Evolutionary conservation across 495 filamentous ascomycete species (phyloP).

Genomic region (Clavariopsis aquatica): DNA sequence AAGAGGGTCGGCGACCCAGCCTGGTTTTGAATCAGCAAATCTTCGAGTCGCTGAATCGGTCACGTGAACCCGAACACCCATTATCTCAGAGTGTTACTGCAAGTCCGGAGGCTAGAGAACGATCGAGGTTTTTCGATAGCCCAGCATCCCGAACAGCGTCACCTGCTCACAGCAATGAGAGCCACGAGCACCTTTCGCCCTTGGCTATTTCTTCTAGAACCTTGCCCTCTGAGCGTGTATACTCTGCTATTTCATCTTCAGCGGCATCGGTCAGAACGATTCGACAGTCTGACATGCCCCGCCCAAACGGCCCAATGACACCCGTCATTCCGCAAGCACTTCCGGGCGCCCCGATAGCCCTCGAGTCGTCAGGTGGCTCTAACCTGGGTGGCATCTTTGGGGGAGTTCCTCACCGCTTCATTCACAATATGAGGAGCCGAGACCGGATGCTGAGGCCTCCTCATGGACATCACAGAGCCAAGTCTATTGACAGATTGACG

Average conservation of each 20-base stretch:
- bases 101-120: constrained; percentile 62
- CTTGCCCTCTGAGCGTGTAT: constrained; percentile 52
- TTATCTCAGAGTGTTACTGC: constrained; percentile 79
- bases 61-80: constrained; percentile 67
- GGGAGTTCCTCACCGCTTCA: constrained; percentile 55
- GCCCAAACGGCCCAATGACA: constrained; percentile 38
- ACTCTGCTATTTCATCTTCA: constrained; percentile 59
- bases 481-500: constrained; percentile 51
- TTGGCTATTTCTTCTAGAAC: constrained; percentile 50
- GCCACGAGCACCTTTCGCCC: constrained; percentile 22
- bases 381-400: constrained; percentile 59
- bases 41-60: constrained; percentile 54
- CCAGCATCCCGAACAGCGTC: constrained; percentile 42
- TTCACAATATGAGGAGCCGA: constrained; percentile 49
- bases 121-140: constrained; percentile 49
- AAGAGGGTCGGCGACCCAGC: constrained; percentile 64
- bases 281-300: constrained; percentile 37
- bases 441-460: constrained; percentile 48
- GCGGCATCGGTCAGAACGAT: constrained; percentile 62
- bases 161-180: constrained; percentile 30
- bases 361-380: constrained; percentile 53
- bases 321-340: constrained; percentile 44
- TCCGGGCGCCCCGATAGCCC: constrained; percentile 50
- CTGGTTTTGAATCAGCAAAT: constrained; percentile 70
- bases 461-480: constrained; percentile 50